phyloP scores from a whole-genome alignment of 768 basidiomycete genomes.

The Lactarius akahatsu region DNA sequence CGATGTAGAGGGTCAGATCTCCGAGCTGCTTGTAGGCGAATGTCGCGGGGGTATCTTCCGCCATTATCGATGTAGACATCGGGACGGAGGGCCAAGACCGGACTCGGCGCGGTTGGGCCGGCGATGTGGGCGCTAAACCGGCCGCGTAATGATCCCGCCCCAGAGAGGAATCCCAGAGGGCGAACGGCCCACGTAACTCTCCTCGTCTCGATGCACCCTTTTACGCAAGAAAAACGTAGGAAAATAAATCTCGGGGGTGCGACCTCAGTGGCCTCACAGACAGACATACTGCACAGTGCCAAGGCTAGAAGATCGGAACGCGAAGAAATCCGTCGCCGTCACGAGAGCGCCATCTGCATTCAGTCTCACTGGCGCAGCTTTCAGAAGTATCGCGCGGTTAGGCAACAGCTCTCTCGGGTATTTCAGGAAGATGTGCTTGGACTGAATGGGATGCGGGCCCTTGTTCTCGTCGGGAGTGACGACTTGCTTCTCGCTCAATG shows the following conservation, averaged over 20 bases:
- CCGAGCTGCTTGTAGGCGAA: conserved; percentile 40
- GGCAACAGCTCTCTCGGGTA: conserved; percentile 44
- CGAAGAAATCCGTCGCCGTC: conserved; percentile 50
- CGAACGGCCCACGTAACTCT: neutral
- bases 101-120: neutral
- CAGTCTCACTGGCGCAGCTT: conserved; percentile 72
- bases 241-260: conserved; percentile 79
- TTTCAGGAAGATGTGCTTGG: conserved; percentile 56
- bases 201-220: conserved; percentile 40
- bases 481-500: conserved; percentile 48
- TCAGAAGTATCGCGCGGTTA: conserved; percentile 42
- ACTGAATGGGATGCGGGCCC: conserved; percentile 59
- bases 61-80: neutral
- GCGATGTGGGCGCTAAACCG: neutral
- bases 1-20: conserved; percentile 33
- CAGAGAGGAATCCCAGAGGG: neutral
- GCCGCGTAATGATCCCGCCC: conserved; percentile 14
- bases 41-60: conserved; percentile 26
- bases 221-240: conserved; percentile 51
- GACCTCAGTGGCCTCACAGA: conserved; percentile 49
- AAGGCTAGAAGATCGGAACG: conserved; percentile 61
- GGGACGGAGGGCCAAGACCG: too few species aligned
- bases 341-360: conserved; percentile 58
- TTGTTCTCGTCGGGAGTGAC: conserved; percentile 59
- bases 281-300: conserved; percentile 60